Evolutionary conservation across 2,329 filamentous ascomycete species (phyloP).

Genomic region (Allantophomopsis lycopodina): DNA sequence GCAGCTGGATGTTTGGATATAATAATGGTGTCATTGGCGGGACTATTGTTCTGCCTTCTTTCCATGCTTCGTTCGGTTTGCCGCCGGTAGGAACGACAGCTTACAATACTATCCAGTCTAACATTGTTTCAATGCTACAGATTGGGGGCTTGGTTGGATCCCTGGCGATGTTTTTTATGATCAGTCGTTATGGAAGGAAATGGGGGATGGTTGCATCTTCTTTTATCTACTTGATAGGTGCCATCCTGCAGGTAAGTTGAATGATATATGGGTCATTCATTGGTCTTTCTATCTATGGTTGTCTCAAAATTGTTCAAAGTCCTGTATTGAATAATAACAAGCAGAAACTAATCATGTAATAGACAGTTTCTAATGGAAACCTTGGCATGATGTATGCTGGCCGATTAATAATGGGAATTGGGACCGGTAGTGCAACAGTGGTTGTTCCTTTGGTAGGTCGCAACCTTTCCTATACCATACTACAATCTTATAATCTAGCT

Average conservation of each 20-base stretch:
- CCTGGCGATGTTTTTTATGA: conserved; percentile 8
- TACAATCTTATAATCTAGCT: neutral
- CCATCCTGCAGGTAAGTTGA: conserved; percentile 9
- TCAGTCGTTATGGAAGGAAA: conserved; percentile 8
- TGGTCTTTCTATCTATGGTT: no score
- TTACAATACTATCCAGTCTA: conserved; percentile 10
- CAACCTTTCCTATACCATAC: neutral
- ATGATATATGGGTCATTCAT: neutral
- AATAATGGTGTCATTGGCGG: conserved; percentile 3
- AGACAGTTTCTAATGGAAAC: conserved; percentile 10
- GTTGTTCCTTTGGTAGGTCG: conserved; percentile 11
- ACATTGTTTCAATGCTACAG: conserved; percentile 15
- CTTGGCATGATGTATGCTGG: conserved; percentile 13
- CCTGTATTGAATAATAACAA: no score
- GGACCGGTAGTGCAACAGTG: conserved; percentile 11
- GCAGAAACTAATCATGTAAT: neutral
- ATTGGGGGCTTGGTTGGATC: conserved; percentile 12
- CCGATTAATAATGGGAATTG: conserved; percentile 12
- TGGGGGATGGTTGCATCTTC: conserved; percentile 4
- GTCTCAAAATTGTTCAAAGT: no score
- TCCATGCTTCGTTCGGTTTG: conserved; percentile 9
- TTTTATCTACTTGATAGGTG: conserved; percentile 6
- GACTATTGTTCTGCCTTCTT: conserved; percentile 1
- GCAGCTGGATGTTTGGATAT: conserved; percentile 3
- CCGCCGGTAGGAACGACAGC: conserved; percentile 7